Evolutionary conservation across 225 moss, liverwort and hornwort genomes (phyloP).

Genomic region (Anthoceros angustus): DNA sequence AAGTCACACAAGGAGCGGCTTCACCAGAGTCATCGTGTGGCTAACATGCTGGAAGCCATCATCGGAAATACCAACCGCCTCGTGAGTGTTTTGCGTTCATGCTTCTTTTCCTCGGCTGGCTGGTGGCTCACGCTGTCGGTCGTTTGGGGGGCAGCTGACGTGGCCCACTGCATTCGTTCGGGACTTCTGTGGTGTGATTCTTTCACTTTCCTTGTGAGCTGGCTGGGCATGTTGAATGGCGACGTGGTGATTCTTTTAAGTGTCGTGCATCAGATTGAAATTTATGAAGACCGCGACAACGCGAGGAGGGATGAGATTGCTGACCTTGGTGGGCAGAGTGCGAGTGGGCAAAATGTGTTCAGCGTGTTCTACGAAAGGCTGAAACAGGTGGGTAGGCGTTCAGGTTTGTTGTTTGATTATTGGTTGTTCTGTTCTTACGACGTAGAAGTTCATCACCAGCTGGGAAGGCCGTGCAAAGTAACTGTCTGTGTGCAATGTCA

Average conservation of each 20-base stretch:
- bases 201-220: too few species aligned
- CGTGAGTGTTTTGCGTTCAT: conserved; percentile 23
- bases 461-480: background rate
- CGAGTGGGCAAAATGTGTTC: conserved; percentile 53
- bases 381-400: conserved; percentile 41
- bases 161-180: too few species aligned
- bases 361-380: conserved; percentile 83
- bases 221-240: background rate
- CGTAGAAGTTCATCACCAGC: background rate
- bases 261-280: conserved; percentile 29
- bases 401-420: background rate
- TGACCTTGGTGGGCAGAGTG: conserved; percentile 59
- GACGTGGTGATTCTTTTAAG: background rate
- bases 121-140: background rate
- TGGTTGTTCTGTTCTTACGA: too few species aligned
- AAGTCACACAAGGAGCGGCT: conserved; percentile 79
- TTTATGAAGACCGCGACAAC: conserved; percentile 69
- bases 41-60: conserved; percentile 84
- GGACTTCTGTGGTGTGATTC: too few species aligned
- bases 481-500: conserved; percentile 10
- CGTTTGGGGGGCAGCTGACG: background rate
- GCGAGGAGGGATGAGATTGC: conserved; percentile 64
- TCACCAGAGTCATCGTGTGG: conserved; percentile 91
- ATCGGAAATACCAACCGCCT: conserved; percentile 56
- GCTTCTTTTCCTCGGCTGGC: background rate